These are phyloP conservation scores for Epicoccum nigrum DNA, from an alignment of 2,329 filamentous ascomycete genomes.

Conservation along the genomic window DNA sequence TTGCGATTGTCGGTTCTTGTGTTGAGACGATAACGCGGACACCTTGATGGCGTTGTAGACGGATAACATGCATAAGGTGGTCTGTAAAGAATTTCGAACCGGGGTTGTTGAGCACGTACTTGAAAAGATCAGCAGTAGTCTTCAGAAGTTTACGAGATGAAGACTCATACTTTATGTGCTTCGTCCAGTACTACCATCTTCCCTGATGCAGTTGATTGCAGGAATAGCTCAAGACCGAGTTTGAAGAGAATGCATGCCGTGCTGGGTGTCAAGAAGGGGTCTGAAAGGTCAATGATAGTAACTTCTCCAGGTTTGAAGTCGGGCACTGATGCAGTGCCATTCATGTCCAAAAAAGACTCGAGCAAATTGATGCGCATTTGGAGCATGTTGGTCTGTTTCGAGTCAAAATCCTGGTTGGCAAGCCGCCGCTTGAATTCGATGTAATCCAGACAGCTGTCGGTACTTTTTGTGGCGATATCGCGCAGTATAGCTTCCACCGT, in stretches of 20 bases:
- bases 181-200: conserved; percentile 75
- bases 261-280: conserved; percentile 70
- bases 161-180: conserved; percentile 73
- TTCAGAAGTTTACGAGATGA: too few relatives aligned
- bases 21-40: conserved; percentile 74
- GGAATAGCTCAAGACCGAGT: conserved; percentile 70
- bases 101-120: conserved; percentile 65
- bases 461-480: conserved; percentile 59
- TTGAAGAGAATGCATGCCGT: conserved; percentile 75
- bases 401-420: conserved; percentile 22
- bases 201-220: conserved; percentile 55
- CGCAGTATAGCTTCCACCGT: conserved; percentile 56
- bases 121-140: conserved; percentile 10
- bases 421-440: conserved; percentile 24
- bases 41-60: conserved; percentile 73
- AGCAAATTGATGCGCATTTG: conserved; percentile 66
- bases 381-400: conserved; percentile 61
- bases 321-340: conserved; percentile 16
- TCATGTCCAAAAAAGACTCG: conserved; percentile 65
- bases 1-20: conserved; percentile 76
- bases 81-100: conserved; percentile 66
- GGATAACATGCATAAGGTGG: conserved; percentile 66
- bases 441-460: conserved; percentile 58
- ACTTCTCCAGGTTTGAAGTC: conserved; percentile 55
- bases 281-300: conserved; percentile 75